A percentile compares a stretch with the other conserved stretches of the same genome.
These are phyloP conservation scores for Zizania palustris DNA, from an alignment of 202 grass and related monocot species.

Conservation along the genomic window DNA sequence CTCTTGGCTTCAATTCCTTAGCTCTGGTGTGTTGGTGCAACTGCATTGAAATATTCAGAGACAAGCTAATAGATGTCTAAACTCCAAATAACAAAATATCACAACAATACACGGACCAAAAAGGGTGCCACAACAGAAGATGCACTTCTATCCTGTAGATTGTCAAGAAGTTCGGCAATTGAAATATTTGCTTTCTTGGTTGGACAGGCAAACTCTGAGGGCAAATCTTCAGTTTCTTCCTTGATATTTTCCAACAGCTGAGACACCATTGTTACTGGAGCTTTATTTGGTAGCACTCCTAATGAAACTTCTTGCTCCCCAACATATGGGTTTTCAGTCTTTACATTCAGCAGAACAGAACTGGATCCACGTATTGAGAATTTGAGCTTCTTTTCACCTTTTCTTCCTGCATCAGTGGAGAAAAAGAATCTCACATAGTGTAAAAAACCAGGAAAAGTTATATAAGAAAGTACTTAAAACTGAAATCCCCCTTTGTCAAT, in stretches of 20 bases:
- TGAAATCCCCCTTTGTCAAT: neutral
- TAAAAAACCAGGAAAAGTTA: constrained; percentile 9
- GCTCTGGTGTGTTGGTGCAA: constrained; percentile 42
- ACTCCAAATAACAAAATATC: constrained; percentile 32
- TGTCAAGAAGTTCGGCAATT: constrained; percentile 82
- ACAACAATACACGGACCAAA: constrained; percentile 50
- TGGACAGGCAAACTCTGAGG: constrained; percentile 38
- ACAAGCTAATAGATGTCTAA: constrained; percentile 33
- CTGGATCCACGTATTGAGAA: constrained; percentile 58
- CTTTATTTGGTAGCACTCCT: constrained; percentile 32
- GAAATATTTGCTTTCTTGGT: constrained; percentile 56
- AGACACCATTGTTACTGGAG: constrained; percentile 40
- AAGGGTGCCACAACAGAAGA: constrained; percentile 42
- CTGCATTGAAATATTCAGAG: constrained; percentile 43
- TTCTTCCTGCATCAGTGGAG: constrained; percentile 46
- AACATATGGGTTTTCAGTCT: constrained; percentile 40
- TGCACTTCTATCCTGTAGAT: constrained; percentile 68
- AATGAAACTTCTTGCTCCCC: constrained; percentile 39
- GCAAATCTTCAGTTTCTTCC: constrained; percentile 52
- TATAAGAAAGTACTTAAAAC: neutral
- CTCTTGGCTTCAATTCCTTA: constrained; percentile 52
- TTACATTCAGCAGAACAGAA: constrained; percentile 39
- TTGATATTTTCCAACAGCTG: constrained; percentile 50
- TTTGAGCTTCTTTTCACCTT: constrained; percentile 50
- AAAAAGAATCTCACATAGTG: constrained; percentile 27